A percentile compares a stretch with the other conserved stretches of the same genome.
Conservation (phyloP, 805 yeast species). For the Pachysolen tannophilus region DNA sequence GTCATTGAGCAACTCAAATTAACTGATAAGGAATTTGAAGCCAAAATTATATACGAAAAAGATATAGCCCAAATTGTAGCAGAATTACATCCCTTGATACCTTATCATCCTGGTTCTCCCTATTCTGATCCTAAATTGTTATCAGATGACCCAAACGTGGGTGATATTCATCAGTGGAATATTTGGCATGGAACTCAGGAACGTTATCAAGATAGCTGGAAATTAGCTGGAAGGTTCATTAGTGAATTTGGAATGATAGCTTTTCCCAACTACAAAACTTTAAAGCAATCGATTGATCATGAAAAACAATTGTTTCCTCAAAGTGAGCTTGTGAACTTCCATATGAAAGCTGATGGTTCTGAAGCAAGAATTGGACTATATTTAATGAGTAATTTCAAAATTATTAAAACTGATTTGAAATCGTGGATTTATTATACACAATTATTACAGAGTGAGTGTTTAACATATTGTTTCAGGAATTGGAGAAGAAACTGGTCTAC, state of each 20-base stretch:
- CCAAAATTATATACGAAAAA: conserved; percentile 32
- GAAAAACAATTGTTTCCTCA: conserved; percentile 34
- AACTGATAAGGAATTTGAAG: conserved; percentile 33
- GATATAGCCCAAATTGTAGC: conserved; percentile 28
- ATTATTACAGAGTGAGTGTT: conserved; percentile 43
- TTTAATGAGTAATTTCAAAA: conserved; percentile 33
- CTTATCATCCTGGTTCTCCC: conserved; percentile 43
- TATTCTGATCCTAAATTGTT: conserved; percentile 31
- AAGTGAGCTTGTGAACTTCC: conserved; percentile 33
- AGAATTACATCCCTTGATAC: conserved; percentile 17
- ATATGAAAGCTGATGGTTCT: conserved; percentile 41
- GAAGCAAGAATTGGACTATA: conserved; percentile 38
- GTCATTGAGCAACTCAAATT: conserved; percentile 29
- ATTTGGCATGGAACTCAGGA: conserved; percentile 49
- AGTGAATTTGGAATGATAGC: conserved; percentile 50
- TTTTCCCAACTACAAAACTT: conserved; percentile 30
- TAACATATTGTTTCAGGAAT: conserved; percentile 35
- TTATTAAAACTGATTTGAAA: conserved; percentile 21
- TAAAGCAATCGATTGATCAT: conserved; percentile 28
- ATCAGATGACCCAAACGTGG: conserved; percentile 30
- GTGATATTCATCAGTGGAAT: conserved; percentile 50
- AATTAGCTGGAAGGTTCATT: conserved; percentile 39
- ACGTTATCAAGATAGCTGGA: conserved; percentile 40
- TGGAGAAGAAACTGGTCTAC: conserved; percentile 41
- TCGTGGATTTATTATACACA: conserved; percentile 45